A percentile compares a stretch with the other conserved stretches of the same genome.
Evolutionary conservation across 2,329 filamentous ascomycete species (phyloP).

Genomic region (Aspergillus clavatus): DNA sequence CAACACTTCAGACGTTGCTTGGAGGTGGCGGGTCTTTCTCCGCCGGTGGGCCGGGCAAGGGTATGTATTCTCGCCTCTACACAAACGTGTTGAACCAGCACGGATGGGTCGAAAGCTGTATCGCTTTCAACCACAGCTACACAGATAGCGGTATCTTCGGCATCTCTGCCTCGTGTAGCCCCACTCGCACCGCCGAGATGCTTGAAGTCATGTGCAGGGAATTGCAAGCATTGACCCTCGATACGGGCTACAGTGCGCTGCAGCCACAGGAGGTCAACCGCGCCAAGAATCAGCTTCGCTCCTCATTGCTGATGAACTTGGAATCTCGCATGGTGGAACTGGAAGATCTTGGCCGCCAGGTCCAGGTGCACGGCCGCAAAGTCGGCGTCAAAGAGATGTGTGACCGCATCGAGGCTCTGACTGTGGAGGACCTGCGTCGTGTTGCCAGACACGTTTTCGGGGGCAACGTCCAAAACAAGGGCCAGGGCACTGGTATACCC

Average conservation of each 20-base stretch:
- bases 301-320: constrained; percentile 90
- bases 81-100: constrained; percentile 97
- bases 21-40: constrained; percentile 96
- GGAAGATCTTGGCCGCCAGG: constrained; percentile 88
- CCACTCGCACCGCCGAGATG: constrained; percentile 73
- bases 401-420: constrained; percentile 73
- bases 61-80: constrained; percentile 97
- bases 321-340: constrained; percentile 96
- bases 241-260: constrained; percentile 68
- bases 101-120: constrained; percentile 93
- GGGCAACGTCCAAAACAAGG: constrained; percentile 69
- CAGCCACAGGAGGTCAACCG: constrained; percentile 74
- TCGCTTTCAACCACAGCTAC: constrained; percentile 97
- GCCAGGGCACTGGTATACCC: constrained; percentile 76
- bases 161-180: constrained; percentile 80
- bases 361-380: constrained; percentile 94
- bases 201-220: constrained; percentile 94
- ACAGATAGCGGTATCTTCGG: constrained; percentile 93
- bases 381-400: constrained; percentile 94
- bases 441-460: constrained; percentile 76
- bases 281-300: constrained; percentile 94
- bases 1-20: constrained; percentile 89
- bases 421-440: constrained; percentile 70
- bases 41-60: constrained; percentile 92
- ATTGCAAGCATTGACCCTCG: constrained; percentile 70